Evolutionary conservation across 768 basidiomycete genomes (phyloP).

Genomic region (Pisolithus tinctorius): DNA sequence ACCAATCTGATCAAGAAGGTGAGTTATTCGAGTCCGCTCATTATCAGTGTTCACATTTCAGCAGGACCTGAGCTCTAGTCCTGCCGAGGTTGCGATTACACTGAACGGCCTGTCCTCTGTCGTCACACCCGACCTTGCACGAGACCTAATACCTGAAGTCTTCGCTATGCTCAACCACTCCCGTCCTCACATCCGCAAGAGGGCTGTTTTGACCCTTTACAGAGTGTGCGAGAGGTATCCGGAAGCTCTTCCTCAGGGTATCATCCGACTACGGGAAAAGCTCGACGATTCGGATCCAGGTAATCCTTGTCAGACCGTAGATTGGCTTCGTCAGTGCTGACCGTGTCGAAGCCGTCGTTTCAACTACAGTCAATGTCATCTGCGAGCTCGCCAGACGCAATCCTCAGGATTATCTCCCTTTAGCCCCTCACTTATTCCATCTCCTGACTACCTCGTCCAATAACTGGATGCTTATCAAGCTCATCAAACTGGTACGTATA

Average conservation of each 20-base stretch:
- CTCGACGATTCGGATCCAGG: conserved; percentile 74
- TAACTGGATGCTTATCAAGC: conserved; percentile 99
- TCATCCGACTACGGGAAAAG: conserved; percentile 69
- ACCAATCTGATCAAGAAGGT: conserved; percentile 96
- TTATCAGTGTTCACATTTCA: conserved; percentile 3
- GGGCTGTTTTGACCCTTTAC: conserved; percentile 80
- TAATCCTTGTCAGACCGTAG: conserved; percentile 17
- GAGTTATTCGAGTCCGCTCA: conserved; percentile 13
- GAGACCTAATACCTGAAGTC: conserved; percentile 83
- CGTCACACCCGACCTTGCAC: conserved; percentile 81
- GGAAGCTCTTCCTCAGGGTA: conserved; percentile 59
- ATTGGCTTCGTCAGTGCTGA: neutral
- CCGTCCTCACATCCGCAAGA: conserved; percentile 80
- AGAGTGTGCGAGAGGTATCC: conserved; percentile 79
- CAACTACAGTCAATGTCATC: conserved; percentile 88
- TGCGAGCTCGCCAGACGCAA: conserved; percentile 84
- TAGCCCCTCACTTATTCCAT: conserved; percentile 92
- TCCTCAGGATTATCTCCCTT: conserved; percentile 71
- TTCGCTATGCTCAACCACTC: conserved; percentile 87
- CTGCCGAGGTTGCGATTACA: conserved; percentile 68
- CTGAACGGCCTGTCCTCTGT: conserved; percentile 81
- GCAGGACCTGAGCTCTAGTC: conserved; percentile 75
- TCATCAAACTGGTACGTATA: conserved; percentile 79
- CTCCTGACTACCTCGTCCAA: conserved; percentile 90
- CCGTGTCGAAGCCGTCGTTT: conserved; percentile 66